Base-by-base conservation (phyloP, 768 basidiomycete genomes). In the Naganishia vishniacii region DNA sequence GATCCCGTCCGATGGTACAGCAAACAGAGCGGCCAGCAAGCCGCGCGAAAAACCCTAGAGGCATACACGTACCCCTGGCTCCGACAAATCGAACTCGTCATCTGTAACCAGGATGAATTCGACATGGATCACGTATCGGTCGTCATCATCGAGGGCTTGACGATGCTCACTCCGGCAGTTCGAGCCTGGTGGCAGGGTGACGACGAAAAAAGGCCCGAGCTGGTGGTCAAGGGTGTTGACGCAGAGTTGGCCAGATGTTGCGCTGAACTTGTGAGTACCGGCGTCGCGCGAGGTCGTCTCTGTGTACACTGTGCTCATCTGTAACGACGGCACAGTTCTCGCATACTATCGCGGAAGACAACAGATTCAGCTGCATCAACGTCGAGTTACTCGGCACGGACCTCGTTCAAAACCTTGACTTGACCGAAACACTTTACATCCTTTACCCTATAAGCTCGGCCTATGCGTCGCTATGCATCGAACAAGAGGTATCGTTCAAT, bases 221-320 rank as follows among this genome's bases (percentile, higher is more conserved):
- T 56, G 53, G 53, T 56, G 2, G 53, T 56, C 16, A 56, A 56
- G 37, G 53, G 53, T 37, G 25, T 56, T 6, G 23, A 56, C 26
- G n/a, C 37, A 18, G 34, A 26, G 53, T 37, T 9, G 11, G 34
- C 53, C 13, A 56, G 37, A 26, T 16, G 34, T 11, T 56, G 37
- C 20, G 23, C 37, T 23, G 23, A 56, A 26, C 23, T 56, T 7
- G 53, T 41, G 26, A 26, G 53, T 37, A 9, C n/a, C 20, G n/a
- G n/a, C 51, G 8, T 13, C n/a, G 16, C 32, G n/a, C n/a, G n/a
- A n/a, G n/a, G n/a, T n/a, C n/a, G n/a, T n/a, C n/a, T n/a, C n/a
- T n/a, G n/a, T n/a, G n/a, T n/a, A n/a, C n/a, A n/a, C n/a, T n/a
- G n/a, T n/a, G n/a, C n/a, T n/a, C n/a, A n/a, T n/a, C n/a, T n/a